Evolutionary conservation across 345 rosid genomes (phyloP).

Genomic region (Durio zibethinus): DNA sequence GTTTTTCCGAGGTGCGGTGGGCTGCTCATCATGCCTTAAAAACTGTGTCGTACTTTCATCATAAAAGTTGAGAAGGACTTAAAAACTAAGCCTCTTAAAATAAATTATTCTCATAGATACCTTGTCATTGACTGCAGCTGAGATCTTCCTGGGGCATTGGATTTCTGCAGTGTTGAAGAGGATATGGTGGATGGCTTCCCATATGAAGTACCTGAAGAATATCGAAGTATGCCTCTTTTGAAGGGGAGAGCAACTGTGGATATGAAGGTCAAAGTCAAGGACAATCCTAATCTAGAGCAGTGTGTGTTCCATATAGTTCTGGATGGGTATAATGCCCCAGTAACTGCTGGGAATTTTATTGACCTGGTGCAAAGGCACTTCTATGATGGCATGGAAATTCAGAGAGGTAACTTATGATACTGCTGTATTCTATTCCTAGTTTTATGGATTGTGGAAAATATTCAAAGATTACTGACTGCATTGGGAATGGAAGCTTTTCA

Average conservation of each 20-base stretch:
- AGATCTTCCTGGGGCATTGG: slow-evolving; percentile 99
- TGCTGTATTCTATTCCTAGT: background rate
- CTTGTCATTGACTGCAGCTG: slow-evolving; percentile 99
- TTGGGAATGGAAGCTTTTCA: background rate
- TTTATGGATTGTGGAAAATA: background rate
- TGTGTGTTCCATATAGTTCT: slow-evolving; percentile 85
- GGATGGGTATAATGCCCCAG: slow-evolving; percentile 96
- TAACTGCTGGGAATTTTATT: slow-evolving; percentile 89
- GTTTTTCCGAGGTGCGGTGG: background rate
- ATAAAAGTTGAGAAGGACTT: slow-evolving; percentile 25
- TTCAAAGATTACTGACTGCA: background rate
- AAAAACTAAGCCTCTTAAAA: slow-evolving; percentile 36
- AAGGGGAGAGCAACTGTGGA: slow-evolving; percentile 96
- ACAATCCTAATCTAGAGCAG: slow-evolving; percentile 83
- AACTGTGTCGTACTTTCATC: background rate
- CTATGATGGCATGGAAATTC: slow-evolving; percentile 98
- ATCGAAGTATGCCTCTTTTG: slow-evolving; percentile 74
- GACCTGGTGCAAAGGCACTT: slow-evolving; percentile 90
- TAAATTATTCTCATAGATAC: slow-evolving; percentile 61
- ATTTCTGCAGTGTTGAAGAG: slow-evolving; percentile 99
- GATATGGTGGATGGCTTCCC: slow-evolving; percentile 98
- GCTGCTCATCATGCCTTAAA: background rate
- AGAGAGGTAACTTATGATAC: slow-evolving; percentile 60
- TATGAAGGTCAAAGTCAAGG: slow-evolving; percentile 98
- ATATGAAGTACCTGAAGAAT: slow-evolving; percentile 86